These are phyloP conservation scores for Fusarium coffeatum DNA, from an alignment of 2,329 filamentous ascomycete genomes.

Conservation along the genomic window DNA sequence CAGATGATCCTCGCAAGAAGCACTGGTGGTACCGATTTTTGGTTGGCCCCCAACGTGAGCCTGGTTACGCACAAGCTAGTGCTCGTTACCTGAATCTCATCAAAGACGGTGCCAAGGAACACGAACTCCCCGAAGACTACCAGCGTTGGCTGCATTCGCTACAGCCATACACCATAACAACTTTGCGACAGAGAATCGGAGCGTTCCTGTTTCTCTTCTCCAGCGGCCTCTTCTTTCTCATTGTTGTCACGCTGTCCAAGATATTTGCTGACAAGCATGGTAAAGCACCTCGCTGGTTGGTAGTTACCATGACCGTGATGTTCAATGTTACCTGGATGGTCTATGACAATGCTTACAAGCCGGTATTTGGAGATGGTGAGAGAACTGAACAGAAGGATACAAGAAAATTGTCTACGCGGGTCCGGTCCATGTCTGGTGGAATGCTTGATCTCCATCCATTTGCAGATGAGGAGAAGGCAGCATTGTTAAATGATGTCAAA, in stretches of 20 bases:
- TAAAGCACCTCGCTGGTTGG: conserved; percentile 75
- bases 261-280: conserved; percentile 75
- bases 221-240: conserved; percentile 67
- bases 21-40: conserved; percentile 62
- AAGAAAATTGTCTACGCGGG: conserved; percentile 5
- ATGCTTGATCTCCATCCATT: conserved; percentile 12
- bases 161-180: conserved; percentile 77
- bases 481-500: conserved; percentile 27
- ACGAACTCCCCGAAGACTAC: conserved; percentile 83
- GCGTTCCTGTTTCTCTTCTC: conserved; percentile 68
- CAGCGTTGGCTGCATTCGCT: conserved; percentile 77
- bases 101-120: conserved; percentile 80
- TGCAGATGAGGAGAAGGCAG: conserved; percentile 45
- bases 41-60: conserved; percentile 64
- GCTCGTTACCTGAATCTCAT: conserved; percentile 86
- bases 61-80: conserved; percentile 83
- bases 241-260: conserved; percentile 58
- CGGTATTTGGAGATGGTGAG: conserved; percentile 88
- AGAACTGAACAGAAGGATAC: conserved; percentile 58
- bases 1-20: conserved; percentile 49
- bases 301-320: conserved; percentile 60
- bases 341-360: conserved; percentile 63
- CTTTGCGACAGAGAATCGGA: conserved; percentile 73
- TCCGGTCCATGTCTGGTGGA: conserved; percentile 10
- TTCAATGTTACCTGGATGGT: conserved; percentile 62